Conservation (phyloP, 805 yeast species). For the Maudiozyma bulderi region DNA sequence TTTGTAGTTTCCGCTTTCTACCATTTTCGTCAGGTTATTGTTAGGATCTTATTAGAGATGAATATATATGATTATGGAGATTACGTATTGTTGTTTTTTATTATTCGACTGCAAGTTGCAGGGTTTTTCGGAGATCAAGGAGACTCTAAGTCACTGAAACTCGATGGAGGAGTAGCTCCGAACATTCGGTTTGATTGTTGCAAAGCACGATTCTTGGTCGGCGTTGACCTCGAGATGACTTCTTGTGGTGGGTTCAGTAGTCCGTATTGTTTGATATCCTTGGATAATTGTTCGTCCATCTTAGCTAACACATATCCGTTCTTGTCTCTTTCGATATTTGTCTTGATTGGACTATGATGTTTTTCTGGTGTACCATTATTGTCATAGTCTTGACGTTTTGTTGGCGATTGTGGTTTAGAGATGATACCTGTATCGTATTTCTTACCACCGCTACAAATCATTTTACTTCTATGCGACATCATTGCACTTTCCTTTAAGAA, state of each 20-base stretch:
- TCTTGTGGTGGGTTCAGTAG: conserved; percentile 12
- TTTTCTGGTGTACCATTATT: not conserved
- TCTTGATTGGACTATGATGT: conserved; percentile 20
- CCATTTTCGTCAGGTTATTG: not conserved
- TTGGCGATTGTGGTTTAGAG: conserved; percentile 25
- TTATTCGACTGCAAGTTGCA: too few relatives aligned
- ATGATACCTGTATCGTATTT: conserved; percentile 20
- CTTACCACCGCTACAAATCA: conserved; percentile 72
- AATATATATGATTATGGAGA: too few relatives aligned
- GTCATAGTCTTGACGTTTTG: conserved; percentile 21
- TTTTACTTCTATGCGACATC: conserved; percentile 66
- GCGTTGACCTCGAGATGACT: not conserved
- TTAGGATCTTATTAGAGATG: too few relatives aligned
- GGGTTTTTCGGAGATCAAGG: not conserved
- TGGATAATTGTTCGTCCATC: conserved; percentile 20
- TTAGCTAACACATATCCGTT: conserved; percentile 13
- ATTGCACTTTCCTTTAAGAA: conserved; percentile 87
- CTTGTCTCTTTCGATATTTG: conserved; percentile 12
- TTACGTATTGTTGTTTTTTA: too few relatives aligned
- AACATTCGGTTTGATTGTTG: not conserved
- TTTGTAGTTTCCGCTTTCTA: not conserved
- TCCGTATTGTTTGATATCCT: conserved; percentile 13
- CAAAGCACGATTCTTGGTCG: not conserved
- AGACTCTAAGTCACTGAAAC: conserved; percentile 20
- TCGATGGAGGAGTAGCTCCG: conserved; percentile 9